phyloP scores from a whole-genome alignment of 1,284 basidiomycete genomes.

The Sphaerobolus stellatus region DNA sequence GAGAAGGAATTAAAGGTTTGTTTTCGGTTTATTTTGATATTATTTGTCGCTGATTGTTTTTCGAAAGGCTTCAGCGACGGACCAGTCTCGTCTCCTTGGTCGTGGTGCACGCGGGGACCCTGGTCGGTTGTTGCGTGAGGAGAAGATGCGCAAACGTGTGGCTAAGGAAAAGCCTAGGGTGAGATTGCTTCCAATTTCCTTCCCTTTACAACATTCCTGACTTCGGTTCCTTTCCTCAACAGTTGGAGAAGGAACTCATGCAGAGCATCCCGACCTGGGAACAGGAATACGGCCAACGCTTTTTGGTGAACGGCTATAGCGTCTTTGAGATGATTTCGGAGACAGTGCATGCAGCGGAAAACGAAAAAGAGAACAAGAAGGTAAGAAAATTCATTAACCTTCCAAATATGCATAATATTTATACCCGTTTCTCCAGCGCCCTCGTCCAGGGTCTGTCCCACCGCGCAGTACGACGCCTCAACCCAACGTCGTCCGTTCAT shows the following conservation, averaged over 20 bases:
- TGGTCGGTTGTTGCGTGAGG: conserved; percentile 82
- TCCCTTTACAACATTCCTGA: not conserved
- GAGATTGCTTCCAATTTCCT: conserved; percentile 27
- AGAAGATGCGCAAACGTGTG: conserved; percentile 98
- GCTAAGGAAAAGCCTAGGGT: conserved; percentile 92
- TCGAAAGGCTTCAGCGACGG: conserved; percentile 60
- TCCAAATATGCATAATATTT: not conserved
- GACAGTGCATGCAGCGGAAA: conserved; percentile 53
- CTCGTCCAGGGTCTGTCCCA: conserved; percentile 52
- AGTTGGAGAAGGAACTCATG: conserved; percentile 90
- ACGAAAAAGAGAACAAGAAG: conserved; percentile 76
- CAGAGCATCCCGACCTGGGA: conserved; percentile 87
- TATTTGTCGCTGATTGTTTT: not conserved
- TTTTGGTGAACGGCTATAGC: conserved; percentile 84
- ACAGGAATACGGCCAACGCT: conserved; percentile 68
- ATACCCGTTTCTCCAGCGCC: conserved; percentile 1
- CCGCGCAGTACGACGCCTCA: conserved; percentile 58
- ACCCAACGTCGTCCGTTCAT: conserved; percentile 28
- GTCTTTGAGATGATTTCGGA: conserved; percentile 80
- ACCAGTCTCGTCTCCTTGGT: conserved; percentile 74
- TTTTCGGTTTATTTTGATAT: not conserved
- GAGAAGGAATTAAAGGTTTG: conserved; percentile 76
- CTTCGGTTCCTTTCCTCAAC: conserved; percentile 5
- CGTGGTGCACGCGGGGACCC: conserved; percentile 79
- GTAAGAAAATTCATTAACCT: conserved; percentile 19